Percentiles rank a stretch among this genome's conserved stretches.
Conservation (phyloP, 2,329 filamentous ascomycete species). For the Alternaria sp. region DNA sequence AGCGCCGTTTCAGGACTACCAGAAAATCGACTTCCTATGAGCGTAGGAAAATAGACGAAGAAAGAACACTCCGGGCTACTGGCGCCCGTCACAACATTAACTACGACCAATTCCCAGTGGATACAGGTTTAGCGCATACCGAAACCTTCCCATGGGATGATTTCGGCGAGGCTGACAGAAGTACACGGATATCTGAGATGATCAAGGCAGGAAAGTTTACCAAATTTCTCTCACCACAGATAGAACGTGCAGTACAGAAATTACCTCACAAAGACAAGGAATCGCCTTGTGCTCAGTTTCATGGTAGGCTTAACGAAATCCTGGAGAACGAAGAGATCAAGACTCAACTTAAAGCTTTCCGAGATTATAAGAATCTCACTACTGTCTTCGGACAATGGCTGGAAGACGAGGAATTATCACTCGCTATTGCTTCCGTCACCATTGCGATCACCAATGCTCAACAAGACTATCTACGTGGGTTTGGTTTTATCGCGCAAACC, state of each 20-base stretch:
- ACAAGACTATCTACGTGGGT: neutral
- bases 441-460: neutral
- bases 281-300: neutral
- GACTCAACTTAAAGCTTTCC: neutral
- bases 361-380: neutral
- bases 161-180: neutral
- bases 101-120: neutral
- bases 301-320: neutral
- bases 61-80: neutral
- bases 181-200: neutral
- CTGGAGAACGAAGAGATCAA: neutral
- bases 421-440: neutral
- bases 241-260: neutral
- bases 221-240: neutral
- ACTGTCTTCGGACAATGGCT: neutral
- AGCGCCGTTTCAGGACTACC: slow-evolving; percentile 5
- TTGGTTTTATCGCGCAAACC: neutral
- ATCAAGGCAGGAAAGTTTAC: neutral
- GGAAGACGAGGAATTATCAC: neutral
- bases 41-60: neutral
- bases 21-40: neutral
- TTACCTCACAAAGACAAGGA: neutral
- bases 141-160: neutral
- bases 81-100: neutral
- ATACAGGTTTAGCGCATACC: neutral